Base-by-base conservation (phyloP, 768 basidiomycete species). In the Tylopilus sp. region DNA sequence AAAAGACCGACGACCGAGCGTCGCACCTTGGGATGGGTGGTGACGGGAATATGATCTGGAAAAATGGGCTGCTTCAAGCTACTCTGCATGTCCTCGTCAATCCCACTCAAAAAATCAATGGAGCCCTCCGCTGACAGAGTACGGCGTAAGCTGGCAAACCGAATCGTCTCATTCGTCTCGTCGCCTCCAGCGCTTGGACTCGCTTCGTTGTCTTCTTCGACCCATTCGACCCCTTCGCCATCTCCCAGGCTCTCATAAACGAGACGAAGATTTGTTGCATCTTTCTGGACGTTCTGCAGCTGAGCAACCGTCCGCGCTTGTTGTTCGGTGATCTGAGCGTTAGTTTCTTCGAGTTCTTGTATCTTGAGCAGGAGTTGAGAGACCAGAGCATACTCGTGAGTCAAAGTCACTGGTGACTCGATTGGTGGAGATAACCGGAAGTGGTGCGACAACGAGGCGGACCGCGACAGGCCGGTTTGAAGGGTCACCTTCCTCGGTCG, bases 351-450 rank as follows among this genome's bases (percentile, higher is more conserved):
- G 1, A 92, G 75, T 63, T 92, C 89, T 42, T 77, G 74, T 45
- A 92, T 86, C 70, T 92, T 92, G 15, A 71, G 62, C 39, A 91
- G 69, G 7, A 92, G 78, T 63, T 88, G 84, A 10, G 81, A 73
- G n/a, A 91, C 78, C 47, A 92, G 74, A 56, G 67, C 71, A 57
- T 75, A 80, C 67, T 85, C 72, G 17, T 60, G 62, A 7, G 56
- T 57, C 31, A 55, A 40, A 33, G 56, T 46, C 46, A 57, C 59
- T 41, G 60, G 52, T 25, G 60, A 42, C 39, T 61, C 51, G 6
- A 12, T 18, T 11, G 51, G 40, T 7, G 46, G 15, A 22, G 59
- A 50, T 25, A 52, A 50, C 25, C 55, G 60, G 40, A 53, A 48
- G 25, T 61, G 55, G 25, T 52, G 52, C 20, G 63, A 60, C 41